Evolutionary conservation across 352 stramenopile genomes (phyloP).

Genomic region (Phytophthora constricta): DNA sequence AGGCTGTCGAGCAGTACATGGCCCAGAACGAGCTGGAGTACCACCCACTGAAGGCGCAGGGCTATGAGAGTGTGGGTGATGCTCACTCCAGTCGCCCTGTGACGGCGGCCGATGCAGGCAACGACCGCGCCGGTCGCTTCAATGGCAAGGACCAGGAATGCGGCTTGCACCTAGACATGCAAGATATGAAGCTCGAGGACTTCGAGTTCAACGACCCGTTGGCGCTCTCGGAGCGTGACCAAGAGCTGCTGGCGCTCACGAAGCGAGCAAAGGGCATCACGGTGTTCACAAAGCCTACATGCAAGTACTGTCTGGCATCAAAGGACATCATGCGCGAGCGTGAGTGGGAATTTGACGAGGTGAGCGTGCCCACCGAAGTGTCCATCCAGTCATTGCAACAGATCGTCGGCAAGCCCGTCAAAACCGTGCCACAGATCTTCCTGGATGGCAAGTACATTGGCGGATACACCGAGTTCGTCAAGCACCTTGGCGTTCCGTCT

Average conservation of each 20-base stretch:
- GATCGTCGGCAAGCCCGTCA: constrained; percentile 64
- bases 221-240: constrained; percentile 50
- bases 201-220: constrained; percentile 56
- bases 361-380: constrained; percentile 61
- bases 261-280: constrained; percentile 62
- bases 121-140: constrained; percentile 83
- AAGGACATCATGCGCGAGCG: constrained; percentile 67
- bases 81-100: constrained; percentile 86
- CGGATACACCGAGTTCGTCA: constrained; percentile 77
- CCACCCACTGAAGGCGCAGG: constrained; percentile 85
- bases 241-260: constrained; percentile 45
- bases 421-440: constrained; percentile 85
- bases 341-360: constrained; percentile 73
- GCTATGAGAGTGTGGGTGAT: constrained; percentile 86
- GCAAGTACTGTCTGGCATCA: constrained; percentile 73
- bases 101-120: constrained; percentile 58
- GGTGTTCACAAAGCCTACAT: constrained; percentile 78
- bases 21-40: constrained; percentile 66
- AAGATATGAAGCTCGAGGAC: constrained; percentile 64
- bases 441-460: constrained; percentile 80
- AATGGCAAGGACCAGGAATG: constrained; percentile 85
- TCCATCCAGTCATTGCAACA: constrained; percentile 63
- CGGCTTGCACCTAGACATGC: constrained; percentile 81
- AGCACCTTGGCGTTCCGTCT: constrained; percentile 66
- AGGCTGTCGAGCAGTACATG: constrained; percentile 84